Evolutionary conservation across 345 rosid genomes (phyloP).

Genomic region (Pistacia atlantica): DNA sequence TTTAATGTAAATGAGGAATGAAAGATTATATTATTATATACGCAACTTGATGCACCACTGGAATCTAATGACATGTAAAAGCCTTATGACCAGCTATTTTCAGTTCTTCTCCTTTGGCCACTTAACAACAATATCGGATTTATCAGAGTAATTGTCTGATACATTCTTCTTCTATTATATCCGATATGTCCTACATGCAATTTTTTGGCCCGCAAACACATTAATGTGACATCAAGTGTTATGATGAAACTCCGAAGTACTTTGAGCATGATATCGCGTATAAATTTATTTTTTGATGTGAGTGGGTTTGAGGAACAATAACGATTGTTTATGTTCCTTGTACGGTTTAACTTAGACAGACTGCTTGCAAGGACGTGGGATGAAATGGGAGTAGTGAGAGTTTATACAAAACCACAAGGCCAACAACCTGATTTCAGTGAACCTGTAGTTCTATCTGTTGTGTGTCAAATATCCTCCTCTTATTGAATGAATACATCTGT

Average conservation of each 20-base stretch:
- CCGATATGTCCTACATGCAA: neutral
- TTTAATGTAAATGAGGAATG: too few relatives aligned
- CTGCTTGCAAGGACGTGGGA: conserved; percentile 95
- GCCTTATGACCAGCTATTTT: neutral
- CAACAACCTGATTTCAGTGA: conserved; percentile 95
- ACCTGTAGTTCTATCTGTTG: conserved; percentile 89
- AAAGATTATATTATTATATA: too few relatives aligned
- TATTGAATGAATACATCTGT: neutral
- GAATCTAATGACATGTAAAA: too few relatives aligned
- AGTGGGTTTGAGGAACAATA: conserved; percentile 18
- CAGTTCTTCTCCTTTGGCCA: neutral
- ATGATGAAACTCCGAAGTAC: neutral
- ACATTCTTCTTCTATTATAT: neutral
- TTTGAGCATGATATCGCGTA: neutral
- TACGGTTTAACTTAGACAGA: conserved; percentile 97
- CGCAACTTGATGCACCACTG: neutral
- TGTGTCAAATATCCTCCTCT: conserved; percentile 36
- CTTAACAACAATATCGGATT: too few relatives aligned
- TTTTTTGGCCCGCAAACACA: neutral
- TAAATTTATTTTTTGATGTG: neutral
- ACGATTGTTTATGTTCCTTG: conserved; percentile 21
- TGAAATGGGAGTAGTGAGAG: conserved; percentile 89
- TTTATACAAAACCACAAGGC: conserved; percentile 95
- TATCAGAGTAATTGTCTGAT: neutral
- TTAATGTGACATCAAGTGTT: neutral